These are phyloP conservation scores for Leptographium flavum DNA, from an alignment of 2,329 filamentous ascomycete species.

Conservation along the genomic window DNA sequence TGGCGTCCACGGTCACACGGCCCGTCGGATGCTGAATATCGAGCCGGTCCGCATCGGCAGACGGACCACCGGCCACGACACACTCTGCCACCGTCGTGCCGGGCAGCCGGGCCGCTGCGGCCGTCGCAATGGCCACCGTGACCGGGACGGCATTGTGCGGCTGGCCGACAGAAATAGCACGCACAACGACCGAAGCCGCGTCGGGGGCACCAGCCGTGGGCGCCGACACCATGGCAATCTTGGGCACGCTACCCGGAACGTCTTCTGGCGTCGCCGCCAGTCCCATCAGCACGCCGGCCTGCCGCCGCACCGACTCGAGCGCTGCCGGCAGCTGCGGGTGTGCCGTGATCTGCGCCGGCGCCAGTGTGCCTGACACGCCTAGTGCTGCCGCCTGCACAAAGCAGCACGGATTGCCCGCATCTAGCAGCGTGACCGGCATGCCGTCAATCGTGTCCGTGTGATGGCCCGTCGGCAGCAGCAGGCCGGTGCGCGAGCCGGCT, in stretches of 20 bases:
- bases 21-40: constrained; percentile 33
- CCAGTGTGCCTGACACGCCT: constrained; percentile 10
- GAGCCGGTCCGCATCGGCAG: constrained; percentile 15
- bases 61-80: background rate
- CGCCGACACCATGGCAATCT: constrained; percentile 28
- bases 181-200: constrained; percentile 29
- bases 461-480: constrained; percentile 23
- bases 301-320: constrained; percentile 23
- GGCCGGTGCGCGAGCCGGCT: constrained; percentile 26
- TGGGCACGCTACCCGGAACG: constrained; percentile 24
- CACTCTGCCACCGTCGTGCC: background rate
- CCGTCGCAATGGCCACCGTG: constrained; percentile 20
- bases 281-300: constrained; percentile 24
- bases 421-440: constrained; percentile 23
- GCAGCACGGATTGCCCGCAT: constrained; percentile 27
- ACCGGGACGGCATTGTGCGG: constrained; percentile 28
- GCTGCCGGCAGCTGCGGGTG: constrained; percentile 16
- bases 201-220: constrained; percentile 16
- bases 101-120: background rate
- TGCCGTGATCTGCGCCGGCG: constrained; percentile 18
- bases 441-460: constrained; percentile 18
- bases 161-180: constrained; percentile 32
- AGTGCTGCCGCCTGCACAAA: constrained; percentile 22
- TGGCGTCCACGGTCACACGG: constrained; percentile 29
- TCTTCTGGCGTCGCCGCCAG: constrained; percentile 16